These are phyloP conservation scores for Linum tenue DNA, from an alignment of 345 rosid genomes.

Conservation along the genomic window DNA sequence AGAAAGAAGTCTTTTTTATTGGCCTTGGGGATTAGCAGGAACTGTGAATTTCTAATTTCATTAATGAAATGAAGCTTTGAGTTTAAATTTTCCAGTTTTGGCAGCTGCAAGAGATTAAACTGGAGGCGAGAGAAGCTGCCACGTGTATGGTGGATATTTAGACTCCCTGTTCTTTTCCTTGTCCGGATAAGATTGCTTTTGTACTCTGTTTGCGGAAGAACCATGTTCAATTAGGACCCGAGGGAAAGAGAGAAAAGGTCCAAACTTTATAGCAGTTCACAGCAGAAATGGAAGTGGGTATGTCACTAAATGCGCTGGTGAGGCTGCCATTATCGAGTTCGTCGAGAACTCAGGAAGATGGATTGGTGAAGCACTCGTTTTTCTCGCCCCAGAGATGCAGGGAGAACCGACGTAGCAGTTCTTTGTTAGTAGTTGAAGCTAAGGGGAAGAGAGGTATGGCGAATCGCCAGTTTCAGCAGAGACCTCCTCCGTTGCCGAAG, in stretches of 20 bases:
- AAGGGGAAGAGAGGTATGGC: conserved; percentile 80
- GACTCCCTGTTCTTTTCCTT: too few species aligned
- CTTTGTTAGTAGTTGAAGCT: conserved; percentile 49
- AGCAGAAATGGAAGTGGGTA: conserved; percentile 47
- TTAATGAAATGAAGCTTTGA: too few species aligned
- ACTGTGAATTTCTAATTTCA: too few species aligned
- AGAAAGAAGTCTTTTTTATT: too few species aligned
- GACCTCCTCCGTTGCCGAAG: conserved; percentile 60
- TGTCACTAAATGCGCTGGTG: conserved; percentile 62
- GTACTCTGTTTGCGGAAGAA: background rate
- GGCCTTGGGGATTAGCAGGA: too few species aligned
- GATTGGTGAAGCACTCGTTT: conserved; percentile 28
- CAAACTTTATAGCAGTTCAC: background rate
- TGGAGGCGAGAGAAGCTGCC: conserved; percentile 11
- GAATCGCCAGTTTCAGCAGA: conserved; percentile 62
- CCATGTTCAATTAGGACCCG: too few species aligned
- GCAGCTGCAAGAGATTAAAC: background rate
- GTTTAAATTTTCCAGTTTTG: too few species aligned
- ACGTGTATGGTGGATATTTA: conserved; percentile 25
- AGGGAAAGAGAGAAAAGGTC: too few species aligned
- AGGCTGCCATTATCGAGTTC: conserved; percentile 50
- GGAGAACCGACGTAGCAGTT: conserved; percentile 17
- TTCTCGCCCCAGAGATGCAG: conserved; percentile 25
- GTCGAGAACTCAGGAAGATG: conserved; percentile 37
- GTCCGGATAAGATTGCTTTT: conserved; percentile 26